Evolutionary conservation across 1,284 basidiomycete species (phyloP).

Genomic region (Moesziomyces antarcticus): DNA sequence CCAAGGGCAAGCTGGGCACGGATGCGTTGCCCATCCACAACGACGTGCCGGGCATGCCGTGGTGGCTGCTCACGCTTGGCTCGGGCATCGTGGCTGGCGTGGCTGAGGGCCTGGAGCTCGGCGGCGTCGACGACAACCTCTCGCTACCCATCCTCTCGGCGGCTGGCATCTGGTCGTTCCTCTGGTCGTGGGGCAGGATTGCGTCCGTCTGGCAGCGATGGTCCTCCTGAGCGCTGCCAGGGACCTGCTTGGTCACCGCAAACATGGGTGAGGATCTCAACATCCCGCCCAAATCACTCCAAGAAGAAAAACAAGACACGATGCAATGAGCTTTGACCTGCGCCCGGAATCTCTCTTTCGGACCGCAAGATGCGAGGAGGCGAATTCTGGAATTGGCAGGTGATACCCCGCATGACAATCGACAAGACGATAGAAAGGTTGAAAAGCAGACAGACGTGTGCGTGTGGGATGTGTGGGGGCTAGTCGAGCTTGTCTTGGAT

Average conservation of each 20-base stretch:
- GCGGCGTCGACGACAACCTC: constrained; percentile 89
- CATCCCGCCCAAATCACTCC: neutral
- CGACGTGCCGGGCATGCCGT: constrained; percentile 57
- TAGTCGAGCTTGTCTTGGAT: constrained; percentile 33
- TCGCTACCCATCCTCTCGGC: constrained; percentile 91
- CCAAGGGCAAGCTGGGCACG: constrained; percentile 36
- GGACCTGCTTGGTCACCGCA: too few species aligned
- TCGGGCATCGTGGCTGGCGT: constrained; percentile 67
- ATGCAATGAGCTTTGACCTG: constrained; percentile 2
- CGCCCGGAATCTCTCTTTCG: neutral
- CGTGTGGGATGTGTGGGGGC: too few species aligned
- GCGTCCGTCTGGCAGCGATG: constrained; percentile 31
- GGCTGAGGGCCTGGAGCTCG: constrained; percentile 75
- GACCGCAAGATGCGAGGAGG: neutral
- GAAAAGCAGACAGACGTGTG: too few species aligned
- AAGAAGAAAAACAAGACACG: neutral
- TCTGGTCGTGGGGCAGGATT: constrained; percentile 56
- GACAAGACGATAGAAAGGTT: too few species aligned
- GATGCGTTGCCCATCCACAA: constrained; percentile 25
- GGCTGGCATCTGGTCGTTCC: constrained; percentile 75
- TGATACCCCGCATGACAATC: constrained; percentile 12
- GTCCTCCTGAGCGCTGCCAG: constrained; percentile 7
- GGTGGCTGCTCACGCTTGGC: constrained; percentile 45
- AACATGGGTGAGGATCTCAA: too few species aligned
- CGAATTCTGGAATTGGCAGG: neutral